Percentiles rank a stretch among this genome's conserved stretches.
Evolutionary conservation across 2,329 filamentous ascomycete genomes (phyloP).

Genomic region (Talaromyces sp.): DNA sequence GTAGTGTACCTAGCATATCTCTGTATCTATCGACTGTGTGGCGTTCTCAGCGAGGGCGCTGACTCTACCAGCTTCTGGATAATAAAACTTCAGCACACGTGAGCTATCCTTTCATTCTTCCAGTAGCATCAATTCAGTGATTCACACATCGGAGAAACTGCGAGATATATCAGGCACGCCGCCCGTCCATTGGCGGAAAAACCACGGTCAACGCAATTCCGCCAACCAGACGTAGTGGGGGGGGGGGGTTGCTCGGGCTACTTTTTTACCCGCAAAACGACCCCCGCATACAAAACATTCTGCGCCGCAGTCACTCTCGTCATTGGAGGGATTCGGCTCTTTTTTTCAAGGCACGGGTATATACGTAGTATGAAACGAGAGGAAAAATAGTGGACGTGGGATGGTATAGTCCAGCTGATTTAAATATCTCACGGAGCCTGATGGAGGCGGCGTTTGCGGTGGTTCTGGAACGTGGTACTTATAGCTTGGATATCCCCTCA

Average conservation of each 20-base stretch:
- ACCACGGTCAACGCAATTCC: neutral
- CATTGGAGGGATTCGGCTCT: conserved; percentile 2
- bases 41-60: neutral
- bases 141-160: conserved; percentile 4
- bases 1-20: neutral
- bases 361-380: neutral
- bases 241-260: neutral
- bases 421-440: neutral
- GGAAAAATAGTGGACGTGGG: neutral
- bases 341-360: neutral
- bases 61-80: neutral
- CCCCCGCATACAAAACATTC: conserved; percentile 5
- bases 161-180: neutral
- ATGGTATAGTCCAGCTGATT: neutral
- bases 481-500: conserved; percentile 10
- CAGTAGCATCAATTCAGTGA: neutral
- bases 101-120: neutral
- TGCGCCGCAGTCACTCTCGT: neutral
- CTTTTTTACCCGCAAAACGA: conserved; percentile 5
- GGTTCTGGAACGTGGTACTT: neutral
- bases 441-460: neutral
- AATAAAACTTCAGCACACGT: neutral
- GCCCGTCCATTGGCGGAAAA: neutral
- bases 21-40: neutral
- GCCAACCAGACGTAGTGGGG: neutral